phyloP scores from a whole-genome alignment of 805 yeast species.

The Cyberlindnera suaveolens region DNA sequence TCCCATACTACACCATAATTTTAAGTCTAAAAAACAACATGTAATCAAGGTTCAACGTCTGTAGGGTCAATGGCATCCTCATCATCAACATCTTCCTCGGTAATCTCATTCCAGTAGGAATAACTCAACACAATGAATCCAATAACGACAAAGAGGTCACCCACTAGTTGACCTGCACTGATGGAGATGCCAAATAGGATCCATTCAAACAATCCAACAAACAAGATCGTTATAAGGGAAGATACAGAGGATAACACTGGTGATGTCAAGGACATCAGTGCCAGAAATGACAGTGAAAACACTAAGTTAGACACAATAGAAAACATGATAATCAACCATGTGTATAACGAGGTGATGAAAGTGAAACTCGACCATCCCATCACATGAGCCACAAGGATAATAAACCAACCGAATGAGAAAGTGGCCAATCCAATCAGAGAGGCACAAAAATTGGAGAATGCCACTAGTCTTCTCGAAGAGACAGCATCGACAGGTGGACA shows the following conservation, averaged over 20 bases:
- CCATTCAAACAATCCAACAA: slow-evolving; percentile 79
- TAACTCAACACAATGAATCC: slow-evolving; percentile 65
- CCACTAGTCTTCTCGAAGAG: slow-evolving; percentile 61
- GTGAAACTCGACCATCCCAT: slow-evolving; percentile 53
- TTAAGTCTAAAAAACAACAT: too few species aligned
- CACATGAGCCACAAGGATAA: slow-evolving; percentile 44
- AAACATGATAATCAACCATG: slow-evolving; percentile 39
- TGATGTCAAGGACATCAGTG: slow-evolving; percentile 76
- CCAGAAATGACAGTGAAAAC: slow-evolving; percentile 66
- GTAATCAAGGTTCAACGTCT: slow-evolving; percentile 9
- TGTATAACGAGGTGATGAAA: slow-evolving; percentile 35
- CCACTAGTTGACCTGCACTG: slow-evolving; percentile 51
- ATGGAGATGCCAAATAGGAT: slow-evolving; percentile 53
- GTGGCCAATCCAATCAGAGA: slow-evolving; percentile 60
- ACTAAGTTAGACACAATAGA: slow-evolving; percentile 59
- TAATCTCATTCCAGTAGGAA: slow-evolving; percentile 62
- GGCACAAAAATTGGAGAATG: slow-evolving; percentile 76
- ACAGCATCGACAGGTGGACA: slow-evolving; percentile 69
- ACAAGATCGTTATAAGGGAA: slow-evolving; percentile 66
- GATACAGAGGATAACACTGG: slow-evolving; percentile 75
- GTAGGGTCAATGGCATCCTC: slow-evolving; percentile 23
- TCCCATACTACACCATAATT: too few species aligned
- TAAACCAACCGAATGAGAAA: slow-evolving; percentile 39
- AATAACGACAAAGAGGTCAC: slow-evolving; percentile 60
- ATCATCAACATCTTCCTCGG: slow-evolving; percentile 34